Conservation (phyloP, 495 filamentous ascomycete species). For the Beverwykella pulmonaria region DNA sequence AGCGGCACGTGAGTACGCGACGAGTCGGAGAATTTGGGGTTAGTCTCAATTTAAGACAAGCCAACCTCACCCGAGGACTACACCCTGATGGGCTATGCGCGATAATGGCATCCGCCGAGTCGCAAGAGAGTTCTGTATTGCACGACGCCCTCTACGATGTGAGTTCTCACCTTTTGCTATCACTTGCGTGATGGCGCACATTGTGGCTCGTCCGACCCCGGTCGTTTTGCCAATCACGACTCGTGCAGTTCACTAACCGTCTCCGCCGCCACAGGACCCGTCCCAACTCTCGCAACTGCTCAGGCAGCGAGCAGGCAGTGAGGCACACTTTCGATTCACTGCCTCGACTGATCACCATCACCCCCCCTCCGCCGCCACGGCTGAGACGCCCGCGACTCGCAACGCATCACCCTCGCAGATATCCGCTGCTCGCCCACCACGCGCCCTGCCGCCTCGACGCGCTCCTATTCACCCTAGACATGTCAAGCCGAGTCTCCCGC, state of each 20-base stretch:
- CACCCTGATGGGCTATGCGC: not conserved
- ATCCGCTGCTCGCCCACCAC: not conserved
- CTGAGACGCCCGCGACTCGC: not conserved
- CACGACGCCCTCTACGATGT: constrained; percentile 30
- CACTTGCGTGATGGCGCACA: constrained; percentile 11
- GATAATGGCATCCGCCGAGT: constrained; percentile 18
- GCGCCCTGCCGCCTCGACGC: constrained; percentile 20
- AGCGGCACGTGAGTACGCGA: constrained; percentile 19
- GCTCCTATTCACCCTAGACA: constrained; percentile 3
- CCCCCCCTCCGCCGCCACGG: not conserved
- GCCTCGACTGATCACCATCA: constrained; percentile 2
- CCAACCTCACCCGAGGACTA: constrained; percentile 10
- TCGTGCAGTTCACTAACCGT: constrained; percentile 6
- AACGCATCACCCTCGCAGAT: not conserved
- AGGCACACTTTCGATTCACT: constrained; percentile 17
- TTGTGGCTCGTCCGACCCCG: constrained; percentile 14
- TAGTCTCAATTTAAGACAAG: not conserved
- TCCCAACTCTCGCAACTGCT: constrained; percentile 34
- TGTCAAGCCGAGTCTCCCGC: constrained; percentile 27
- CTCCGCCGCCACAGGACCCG: constrained; percentile 25
- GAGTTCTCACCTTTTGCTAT: constrained; percentile 20
- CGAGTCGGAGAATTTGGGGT: constrained; percentile 8
- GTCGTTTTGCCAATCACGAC: constrained; percentile 28
- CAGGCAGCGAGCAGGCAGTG: constrained; percentile 26
- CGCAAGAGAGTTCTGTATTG: constrained; percentile 25